phyloP scores from a whole-genome alignment of 768 basidiomycete genomes.

The Boletus sp. region DNA sequence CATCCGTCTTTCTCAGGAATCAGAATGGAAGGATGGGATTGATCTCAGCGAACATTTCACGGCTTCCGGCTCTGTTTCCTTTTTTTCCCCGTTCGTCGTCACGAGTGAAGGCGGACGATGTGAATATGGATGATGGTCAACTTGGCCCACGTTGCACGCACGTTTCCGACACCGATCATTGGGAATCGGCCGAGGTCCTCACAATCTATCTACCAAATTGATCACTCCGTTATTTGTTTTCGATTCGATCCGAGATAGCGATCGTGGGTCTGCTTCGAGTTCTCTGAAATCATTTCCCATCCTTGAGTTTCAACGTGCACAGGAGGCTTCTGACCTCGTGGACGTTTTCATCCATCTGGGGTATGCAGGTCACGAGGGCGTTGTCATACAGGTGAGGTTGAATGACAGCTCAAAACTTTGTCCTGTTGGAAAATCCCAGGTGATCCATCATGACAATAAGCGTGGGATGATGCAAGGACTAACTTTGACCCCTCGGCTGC shows the following conservation, averaged over 20 bases:
- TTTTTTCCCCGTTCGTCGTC: background rate
- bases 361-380: background rate
- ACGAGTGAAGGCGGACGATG: background rate
- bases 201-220: background rate
- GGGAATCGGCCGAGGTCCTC: slow-evolving; percentile 7
- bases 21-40: slow-evolving; percentile 12
- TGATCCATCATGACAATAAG: background rate
- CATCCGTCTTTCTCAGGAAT: slow-evolving; percentile 5
- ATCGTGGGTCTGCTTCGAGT: slow-evolving; percentile 2
- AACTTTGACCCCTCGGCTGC: background rate
- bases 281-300: slow-evolving; percentile 9
- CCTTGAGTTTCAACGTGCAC: background rate
- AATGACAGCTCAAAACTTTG: background rate
- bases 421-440: background rate
- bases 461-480: slow-evolving; percentile 5
- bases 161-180: slow-evolving; percentile 2
- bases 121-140: background rate
- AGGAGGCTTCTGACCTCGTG: background rate
- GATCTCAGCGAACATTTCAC: slow-evolving; percentile 8
- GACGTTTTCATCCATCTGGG: background rate
- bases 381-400: background rate
- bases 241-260: slow-evolving; percentile 11
- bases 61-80: background rate
- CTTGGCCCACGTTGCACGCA: slow-evolving; percentile 5
- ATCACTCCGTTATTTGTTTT: slow-evolving; percentile 1